Base-by-base conservation (phyloP, 106 monocot species). In the Acorus gramineus region DNA sequence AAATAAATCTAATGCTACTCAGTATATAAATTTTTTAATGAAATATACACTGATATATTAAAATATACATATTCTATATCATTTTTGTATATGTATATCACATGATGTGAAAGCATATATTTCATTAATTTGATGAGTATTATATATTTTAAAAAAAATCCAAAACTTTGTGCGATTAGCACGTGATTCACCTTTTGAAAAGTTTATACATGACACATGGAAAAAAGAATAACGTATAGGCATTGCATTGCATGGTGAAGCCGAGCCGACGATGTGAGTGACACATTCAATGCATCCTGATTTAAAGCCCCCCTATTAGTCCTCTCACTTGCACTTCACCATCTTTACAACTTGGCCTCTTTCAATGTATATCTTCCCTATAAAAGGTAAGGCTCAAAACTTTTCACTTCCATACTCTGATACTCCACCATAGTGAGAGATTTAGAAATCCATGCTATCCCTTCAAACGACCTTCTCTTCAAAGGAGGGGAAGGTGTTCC, bases 401-500 rank as follows among this genome's bases (percentile, higher is more conserved):
- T 28, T 55, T 61, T 8, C 57, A 45, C 56, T 53, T 2, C 14
- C 7, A 0, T 11, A 5, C 42, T 56, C 7, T 58, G n/a, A 11
- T 45, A 44, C 63, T 56, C 14, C 28, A 65, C 13, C 53, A n/a
- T 14, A 43, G 55, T 55, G 42, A 68, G 54, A 66, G 46, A 51
- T 11, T 44, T 5, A 44, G 42, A 28, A 68, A 61, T 49, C 72
- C 54, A 77, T 83, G 83, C 74, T 83, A 55, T 84, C 84, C 28
- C 56, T 81, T 58, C 79, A 82, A 71, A 49, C 59, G 52, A 9
- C 73, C 3, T 58, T 72, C 51, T 57, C 49, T n/a, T 49, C 60
- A 47, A 71, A 52, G 46, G 60, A 78, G 62, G 62, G 66, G 62
- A 70, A 43, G 3, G 56, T 46, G 6, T 58, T 52, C 45, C 54